A percentile compares a stretch with the other conserved stretches of the same genome.
phyloP scores from a whole-genome alignment of 1,284 basidiomycete species.

The Porodaedalea pini region DNA sequence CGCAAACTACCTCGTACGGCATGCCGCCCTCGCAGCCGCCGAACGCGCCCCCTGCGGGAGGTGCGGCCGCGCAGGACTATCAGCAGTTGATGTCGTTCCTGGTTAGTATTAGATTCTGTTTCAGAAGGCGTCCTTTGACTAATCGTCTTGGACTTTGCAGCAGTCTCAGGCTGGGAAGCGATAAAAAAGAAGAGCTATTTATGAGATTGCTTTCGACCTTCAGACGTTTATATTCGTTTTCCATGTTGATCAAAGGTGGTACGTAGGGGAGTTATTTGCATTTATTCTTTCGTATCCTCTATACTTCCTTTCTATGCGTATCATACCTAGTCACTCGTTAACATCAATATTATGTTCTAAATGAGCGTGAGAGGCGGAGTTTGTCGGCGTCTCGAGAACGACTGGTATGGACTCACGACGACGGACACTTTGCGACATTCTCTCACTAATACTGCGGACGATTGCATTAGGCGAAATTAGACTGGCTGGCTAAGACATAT shows the following conservation, averaged over 20 bases:
- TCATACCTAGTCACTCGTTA: too few relatives aligned
- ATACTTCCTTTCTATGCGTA: too few relatives aligned
- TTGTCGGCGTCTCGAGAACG: too few relatives aligned
- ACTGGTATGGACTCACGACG: too few relatives aligned
- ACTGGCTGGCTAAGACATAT: neutral
- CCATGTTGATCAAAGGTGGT: neutral
- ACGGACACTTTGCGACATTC: too few relatives aligned
- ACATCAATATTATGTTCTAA: too few relatives aligned
- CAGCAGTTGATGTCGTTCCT: slow-evolving; percentile 55
- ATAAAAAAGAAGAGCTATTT: slow-evolving; percentile 1
- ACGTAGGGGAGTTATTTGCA: too few relatives aligned
- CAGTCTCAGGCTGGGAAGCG: slow-evolving; percentile 14
- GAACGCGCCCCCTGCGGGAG: slow-evolving; percentile 24
- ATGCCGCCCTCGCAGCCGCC: slow-evolving; percentile 30
- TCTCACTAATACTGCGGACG: neutral
- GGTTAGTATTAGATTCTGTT: slow-evolving; percentile 32
- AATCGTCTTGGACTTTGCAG: neutral
- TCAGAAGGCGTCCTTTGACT: neutral
- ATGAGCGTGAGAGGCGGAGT: too few relatives aligned
- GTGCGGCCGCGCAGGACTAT: slow-evolving; percentile 36
- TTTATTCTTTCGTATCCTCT: too few relatives aligned
- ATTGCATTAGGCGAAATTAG: neutral
- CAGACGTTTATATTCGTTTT: neutral
- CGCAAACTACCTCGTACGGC: slow-evolving; percentile 17
- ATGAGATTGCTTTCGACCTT: neutral